These are phyloP conservation scores for Nevesoporus exiguus DNA, from an alignment of 768 basidiomycete species.

Conservation along the genomic window DNA sequence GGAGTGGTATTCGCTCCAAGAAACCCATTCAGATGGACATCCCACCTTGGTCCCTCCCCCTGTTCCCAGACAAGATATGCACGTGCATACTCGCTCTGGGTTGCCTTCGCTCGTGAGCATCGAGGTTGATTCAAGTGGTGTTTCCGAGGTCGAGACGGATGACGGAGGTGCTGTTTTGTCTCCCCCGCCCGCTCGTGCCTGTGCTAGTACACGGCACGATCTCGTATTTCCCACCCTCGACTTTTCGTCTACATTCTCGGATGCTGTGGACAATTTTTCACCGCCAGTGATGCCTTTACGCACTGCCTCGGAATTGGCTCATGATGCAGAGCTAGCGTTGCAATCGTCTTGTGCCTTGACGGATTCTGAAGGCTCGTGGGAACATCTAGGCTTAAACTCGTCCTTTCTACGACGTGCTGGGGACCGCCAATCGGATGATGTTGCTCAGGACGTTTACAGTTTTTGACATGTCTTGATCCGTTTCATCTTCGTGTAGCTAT, in stretches of 20 bases:
- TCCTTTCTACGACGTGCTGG: slow-evolving; percentile 13
- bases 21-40: slow-evolving; percentile 31
- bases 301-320: slow-evolving; percentile 22
- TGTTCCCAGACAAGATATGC: slow-evolving; percentile 2
- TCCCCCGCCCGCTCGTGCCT: slow-evolving; percentile 15
- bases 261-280: background rate
- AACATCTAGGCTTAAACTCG: slow-evolving; percentile 14
- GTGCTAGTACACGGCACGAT: slow-evolving; percentile 58
- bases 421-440: background rate
- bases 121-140: slow-evolving; percentile 5
- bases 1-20: slow-evolving; percentile 76
- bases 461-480: background rate
- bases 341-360: slow-evolving; percentile 1
- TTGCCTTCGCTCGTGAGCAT: slow-evolving; percentile 2
- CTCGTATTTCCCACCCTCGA: slow-evolving; percentile 78
- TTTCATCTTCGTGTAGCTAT: background rate
- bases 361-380: slow-evolving; percentile 17
- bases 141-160: slow-evolving; percentile 9
- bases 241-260: slow-evolving; percentile 51
- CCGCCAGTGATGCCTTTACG: slow-evolving; percentile 17
- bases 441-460: background rate
- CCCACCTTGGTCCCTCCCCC: slow-evolving; percentile 1
- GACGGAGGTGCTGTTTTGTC: slow-evolving; percentile 5
- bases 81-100: background rate
- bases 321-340: slow-evolving; percentile 4